Base-by-base conservation (phyloP, 140 eudicot genomes). In the Bidens hawaiensis region DNA sequence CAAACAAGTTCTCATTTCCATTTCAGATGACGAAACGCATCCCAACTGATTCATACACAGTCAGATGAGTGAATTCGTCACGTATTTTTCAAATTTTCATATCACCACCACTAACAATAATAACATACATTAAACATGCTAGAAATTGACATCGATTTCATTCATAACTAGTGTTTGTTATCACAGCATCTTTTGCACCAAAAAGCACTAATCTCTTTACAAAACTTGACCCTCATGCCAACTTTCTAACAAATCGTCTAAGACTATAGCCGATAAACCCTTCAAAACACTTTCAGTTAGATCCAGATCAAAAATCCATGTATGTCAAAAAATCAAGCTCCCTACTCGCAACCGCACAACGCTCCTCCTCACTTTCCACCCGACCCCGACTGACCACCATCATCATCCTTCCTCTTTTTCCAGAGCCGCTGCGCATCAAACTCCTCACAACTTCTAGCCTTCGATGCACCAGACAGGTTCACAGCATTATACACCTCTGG, bases 331-430 rank as follows among this genome's bases (percentile, higher is more conserved):
- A 46, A 46, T 63, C 55, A 27, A 19, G 16, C n/a, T 27, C 8
- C 2, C 13, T 12, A 63, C 8, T n/a, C 4, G 38, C 55, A 24
- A n/a, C 15, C 4, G 38, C 41, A 27, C 45, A 14, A 6, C 7
- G 4, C 6, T 30, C 26, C 2, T 7, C 1, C 1, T 42, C 54
- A 62, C 24, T 9, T 41, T 23, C 69, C 67, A 17, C 12, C 30
- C 9, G 33, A 36, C 46, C 31, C 42, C 7, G 1, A 2, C n/a
- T n/a, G 1, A 15, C 64, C 65, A 30, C 52, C 76, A 68, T 62
- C 63, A 34, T 61, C 79, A 6, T 54, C 51, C 40, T 75, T 77
- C 56, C 73, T 72, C 79, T 68, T 77, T 57, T 80, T 88, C 4
- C 28, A 31, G 60, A 66, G 62, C 10, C 25, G 49, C 22, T 75